phyloP scores from a whole-genome alignment of 2,329 filamentous ascomycete genomes.

The Trichoderma cornu-damae region DNA sequence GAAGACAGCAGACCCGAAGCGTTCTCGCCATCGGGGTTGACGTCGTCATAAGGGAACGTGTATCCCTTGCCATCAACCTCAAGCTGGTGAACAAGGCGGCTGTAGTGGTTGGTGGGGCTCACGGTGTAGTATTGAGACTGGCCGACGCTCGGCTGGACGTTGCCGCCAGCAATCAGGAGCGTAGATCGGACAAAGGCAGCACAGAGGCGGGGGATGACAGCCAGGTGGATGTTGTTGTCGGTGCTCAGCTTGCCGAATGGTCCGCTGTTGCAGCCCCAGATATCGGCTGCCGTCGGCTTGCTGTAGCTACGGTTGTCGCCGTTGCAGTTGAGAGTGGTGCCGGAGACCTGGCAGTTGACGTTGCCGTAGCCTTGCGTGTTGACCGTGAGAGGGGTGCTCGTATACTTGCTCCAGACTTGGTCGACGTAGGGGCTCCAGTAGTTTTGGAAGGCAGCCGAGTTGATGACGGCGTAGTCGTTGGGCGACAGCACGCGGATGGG shows the following conservation, averaged over 20 bases:
- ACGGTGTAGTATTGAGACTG: conserved; percentile 40
- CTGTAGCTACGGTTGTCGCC: conserved; percentile 41
- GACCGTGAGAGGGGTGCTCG: conserved; percentile 36
- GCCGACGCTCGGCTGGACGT: conserved; percentile 40
- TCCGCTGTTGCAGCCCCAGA: conserved; percentile 49
- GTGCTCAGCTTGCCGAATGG: conserved; percentile 36
- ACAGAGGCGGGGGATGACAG: conserved; percentile 45
- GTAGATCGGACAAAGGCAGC: conserved; percentile 46
- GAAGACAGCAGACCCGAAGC: conserved; percentile 37
- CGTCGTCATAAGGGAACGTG: conserved; percentile 64
- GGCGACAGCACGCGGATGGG: conserved; percentile 43
- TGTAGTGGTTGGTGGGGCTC: conserved; percentile 52
- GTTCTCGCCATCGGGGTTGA: conserved; percentile 53
- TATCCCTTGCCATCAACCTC: conserved; percentile 58
- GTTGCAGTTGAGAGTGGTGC: conserved; percentile 35
- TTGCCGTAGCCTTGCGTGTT: conserved; percentile 40
- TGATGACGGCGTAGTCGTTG: conserved; percentile 35
- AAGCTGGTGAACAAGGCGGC: conserved; percentile 54
- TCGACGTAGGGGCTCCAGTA: conserved; percentile 45
- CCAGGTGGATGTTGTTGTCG: conserved; percentile 39
- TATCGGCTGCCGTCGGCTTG: conserved; percentile 42
- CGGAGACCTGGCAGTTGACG: conserved; percentile 37
- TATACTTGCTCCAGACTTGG: conserved; percentile 42
- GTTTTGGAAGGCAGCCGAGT: conserved; percentile 33
- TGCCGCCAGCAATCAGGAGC: conserved; percentile 42